Evolutionary conservation across 768 basidiomycete genomes (phyloP), one percentile per base, ranked within the genome.

Genomic region (Mycena vulgaris): DNA sequence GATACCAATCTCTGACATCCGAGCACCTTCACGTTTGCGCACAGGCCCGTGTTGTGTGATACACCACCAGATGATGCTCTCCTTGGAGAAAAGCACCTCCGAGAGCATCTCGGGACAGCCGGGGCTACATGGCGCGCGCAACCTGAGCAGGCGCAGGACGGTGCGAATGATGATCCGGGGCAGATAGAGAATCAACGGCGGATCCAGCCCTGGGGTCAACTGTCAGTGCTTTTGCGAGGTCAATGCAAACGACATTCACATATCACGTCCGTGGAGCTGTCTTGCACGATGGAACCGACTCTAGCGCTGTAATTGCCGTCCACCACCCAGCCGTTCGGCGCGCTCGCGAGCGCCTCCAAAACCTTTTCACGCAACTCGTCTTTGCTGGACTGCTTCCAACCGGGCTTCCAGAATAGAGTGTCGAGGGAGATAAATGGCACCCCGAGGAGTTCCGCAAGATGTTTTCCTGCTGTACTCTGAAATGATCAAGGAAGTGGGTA

Each of bases 111-210:
- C 89, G 2, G n/a, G 3, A 74, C 89, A 91, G 0, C 87, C 89
- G 13, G 82, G 80, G 25, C 85, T 86, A 71, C 90, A 90, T 0
- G 82, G 73, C 2, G 76, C 60, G 0, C 63, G 42, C 31, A 84
- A 63, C 0, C 81, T 58, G 14, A 86, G 53, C 13, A 89, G 66
- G 28, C 89, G 84, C 68, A 81, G 75, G n/a, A 90, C 72, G 0
- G 90, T 92, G 47, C 91, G 83, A 63, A 81, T 69, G 68, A 87
- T 74, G 30, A 92, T 70, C 21, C 91, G 88, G 23, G 91, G 89
- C 61, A 93, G 83, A 78, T 92, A 93, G 11, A 88, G 76, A 7
- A 80, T 17, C 42, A 92, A 78, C 10, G 91, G 92, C 14, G 90
- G 90, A 69, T 92, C 90, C 23, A 93, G 80, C 92, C 92, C 91